Conservation (phyloP, 495 filamentous ascomycete genomes). For the Daldinia grandis region DNA sequence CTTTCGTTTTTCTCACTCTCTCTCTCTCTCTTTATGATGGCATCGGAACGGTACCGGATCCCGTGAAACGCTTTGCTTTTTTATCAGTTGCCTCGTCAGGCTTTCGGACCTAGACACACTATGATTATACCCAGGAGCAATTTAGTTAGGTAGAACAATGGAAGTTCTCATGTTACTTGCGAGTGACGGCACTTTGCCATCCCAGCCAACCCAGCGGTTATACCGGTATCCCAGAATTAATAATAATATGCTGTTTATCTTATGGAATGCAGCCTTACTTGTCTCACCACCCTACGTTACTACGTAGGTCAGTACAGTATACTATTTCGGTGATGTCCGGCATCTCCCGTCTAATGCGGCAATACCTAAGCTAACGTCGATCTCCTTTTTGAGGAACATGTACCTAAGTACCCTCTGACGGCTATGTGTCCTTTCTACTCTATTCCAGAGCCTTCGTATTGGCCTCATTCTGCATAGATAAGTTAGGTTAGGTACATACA, state of each 20-base stretch:
- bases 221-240: neutral
- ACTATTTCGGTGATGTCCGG: constrained; percentile 15
- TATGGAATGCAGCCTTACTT: constrained; percentile 19
- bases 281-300: constrained; percentile 3
- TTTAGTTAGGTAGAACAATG: constrained; percentile 31
- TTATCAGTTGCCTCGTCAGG: constrained; percentile 18
- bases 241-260: constrained; percentile 7
- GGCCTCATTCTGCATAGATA: neutral
- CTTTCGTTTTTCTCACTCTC: constrained; percentile 17
- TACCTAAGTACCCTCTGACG: constrained; percentile 2
- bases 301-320: neutral
- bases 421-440: constrained; percentile 13
- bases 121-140: constrained; percentile 39
- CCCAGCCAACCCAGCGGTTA: neutral
- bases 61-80: constrained; percentile 23
- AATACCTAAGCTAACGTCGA: constrained; percentile 12
- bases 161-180: constrained; percentile 10
- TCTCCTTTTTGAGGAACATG: neutral
- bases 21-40: constrained; percentile 18
- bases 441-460: constrained; percentile 26
- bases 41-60: constrained; percentile 22
- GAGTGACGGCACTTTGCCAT: neutral
- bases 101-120: constrained; percentile 24
- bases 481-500: neutral
- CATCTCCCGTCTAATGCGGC: constrained; percentile 22